phyloP scores from a whole-genome alignment of 129 eudicot genomes.

The Tagetes patula region DNA sequence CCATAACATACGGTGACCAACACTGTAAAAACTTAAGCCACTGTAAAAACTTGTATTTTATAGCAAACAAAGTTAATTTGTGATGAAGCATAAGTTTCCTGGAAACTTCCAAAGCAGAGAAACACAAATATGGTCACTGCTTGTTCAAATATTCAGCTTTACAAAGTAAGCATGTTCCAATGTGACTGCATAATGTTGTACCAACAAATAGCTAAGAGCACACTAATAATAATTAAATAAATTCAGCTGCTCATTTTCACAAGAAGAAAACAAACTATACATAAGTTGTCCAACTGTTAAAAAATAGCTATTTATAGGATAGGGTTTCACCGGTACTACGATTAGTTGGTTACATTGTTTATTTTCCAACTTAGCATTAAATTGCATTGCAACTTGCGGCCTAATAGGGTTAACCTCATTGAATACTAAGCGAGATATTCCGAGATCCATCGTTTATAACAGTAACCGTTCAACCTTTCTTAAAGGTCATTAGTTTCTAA shows the following conservation, averaged over 20 bases:
- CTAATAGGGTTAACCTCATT: not conserved
- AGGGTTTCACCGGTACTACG: not conserved
- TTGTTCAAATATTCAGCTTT: not conserved
- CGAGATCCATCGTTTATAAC: not conserved
- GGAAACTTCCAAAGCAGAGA: not conserved
- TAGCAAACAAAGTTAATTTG: not conserved
- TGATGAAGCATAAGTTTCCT: not conserved
- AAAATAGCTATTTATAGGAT: not conserved
- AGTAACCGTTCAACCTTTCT: not conserved
- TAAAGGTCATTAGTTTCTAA: not conserved
- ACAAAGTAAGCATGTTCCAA: not conserved
- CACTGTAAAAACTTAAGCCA: not conserved
- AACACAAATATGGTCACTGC: not conserved
- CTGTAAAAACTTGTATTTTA: not conserved
- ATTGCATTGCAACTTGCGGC: not conserved
- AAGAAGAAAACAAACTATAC: not conserved
- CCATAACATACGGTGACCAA: not conserved
- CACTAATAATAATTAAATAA: not conserved
- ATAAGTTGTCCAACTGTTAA: not conserved
- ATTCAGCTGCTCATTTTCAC: not conserved
- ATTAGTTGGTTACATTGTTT: not conserved
- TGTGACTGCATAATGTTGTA: not conserved
- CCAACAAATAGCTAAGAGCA: not conserved
- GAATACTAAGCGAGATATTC: not conserved
- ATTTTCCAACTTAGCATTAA: too few relatives aligned